Evolutionary conservation across 2,329 filamentous ascomycete genomes (phyloP).

Genomic region (Alternaria burnsii): DNA sequence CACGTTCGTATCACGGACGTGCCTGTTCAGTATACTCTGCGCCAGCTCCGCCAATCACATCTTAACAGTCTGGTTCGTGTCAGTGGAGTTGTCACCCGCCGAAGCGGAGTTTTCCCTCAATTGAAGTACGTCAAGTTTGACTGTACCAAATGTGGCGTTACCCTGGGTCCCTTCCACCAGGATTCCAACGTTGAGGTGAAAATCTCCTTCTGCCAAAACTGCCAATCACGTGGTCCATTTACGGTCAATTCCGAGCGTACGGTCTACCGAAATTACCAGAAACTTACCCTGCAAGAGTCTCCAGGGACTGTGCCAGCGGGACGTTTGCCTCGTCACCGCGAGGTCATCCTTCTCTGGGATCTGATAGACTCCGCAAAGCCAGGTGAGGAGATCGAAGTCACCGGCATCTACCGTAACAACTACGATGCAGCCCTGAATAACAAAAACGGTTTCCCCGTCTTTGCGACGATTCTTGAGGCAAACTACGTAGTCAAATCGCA

Average conservation of each 20-base stretch:
- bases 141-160: slow-evolving; percentile 90
- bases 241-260: slow-evolving; percentile 97
- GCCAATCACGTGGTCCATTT: slow-evolving; percentile 93
- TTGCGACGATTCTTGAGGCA: slow-evolving; percentile 95
- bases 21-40: slow-evolving; percentile 92
- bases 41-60: slow-evolving; percentile 92
- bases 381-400: slow-evolving; percentile 96
- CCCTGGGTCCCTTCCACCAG: slow-evolving; percentile 94
- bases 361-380: slow-evolving; percentile 96
- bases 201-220: slow-evolving; percentile 95
- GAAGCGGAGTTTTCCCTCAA: slow-evolving; percentile 95
- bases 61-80: slow-evolving; percentile 95
- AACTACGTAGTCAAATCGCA: slow-evolving; percentile 98
- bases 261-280: slow-evolving; percentile 98
- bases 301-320: slow-evolving; percentile 96
- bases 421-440: slow-evolving; percentile 98
- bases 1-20: slow-evolving; percentile 96
- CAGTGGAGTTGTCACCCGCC: slow-evolving; percentile 91
- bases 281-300: slow-evolving; percentile 94
- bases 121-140: slow-evolving; percentile 99
- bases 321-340: slow-evolving; percentile 88
- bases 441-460: slow-evolving; percentile 97
- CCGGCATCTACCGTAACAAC: slow-evolving; percentile 96
- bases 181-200: slow-evolving; percentile 97
- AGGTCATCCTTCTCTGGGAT: slow-evolving; percentile 96